Base-by-base conservation (phyloP, 805 yeast genomes). In the Saccharomyces paradoxus region DNA sequence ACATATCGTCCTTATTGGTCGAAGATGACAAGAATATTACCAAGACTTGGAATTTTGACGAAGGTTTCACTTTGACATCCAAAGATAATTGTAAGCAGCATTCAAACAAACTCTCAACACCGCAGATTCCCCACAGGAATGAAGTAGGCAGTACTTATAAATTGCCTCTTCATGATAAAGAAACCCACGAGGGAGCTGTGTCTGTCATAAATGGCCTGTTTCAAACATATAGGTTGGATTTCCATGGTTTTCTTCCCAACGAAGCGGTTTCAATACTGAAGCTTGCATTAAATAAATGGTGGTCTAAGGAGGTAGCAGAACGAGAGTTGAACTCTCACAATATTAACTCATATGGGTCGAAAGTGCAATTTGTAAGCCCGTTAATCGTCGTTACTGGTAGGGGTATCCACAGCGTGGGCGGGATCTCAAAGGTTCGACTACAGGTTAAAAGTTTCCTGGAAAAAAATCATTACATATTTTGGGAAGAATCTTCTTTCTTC, bases 341-440 rank as follows among this genome's bases (percentile, higher is more conserved):
- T 4, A 57, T 64, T 2, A 68, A 64, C 52, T 47, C 55, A 48
- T 37, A 37, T 7, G 73, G 77, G 1, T 55, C 70, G 0, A 67
- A 65, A 29, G 83, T 77, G 0, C 54, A 61, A 10, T 72, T 73
- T 63, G 74, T 79, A 0, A 71, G 67, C 0, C 78, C 80, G 0
- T 61, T 85, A 7, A 64, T 56, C 0, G 69, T 86, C 0, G 69
- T 86, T 12, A 84, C 92, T 0, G 92, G 94, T 0, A 69, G 88
- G 58, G 94, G 94, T 0, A 61, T 83, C 5, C 94, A 87, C 65
- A 83, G 88, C 49, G 72, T 64, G 1, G 81, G 79, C 4, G 88
- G 89, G 0, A 63, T 71, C 1, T 74, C 86, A 1, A 77, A 71
- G 55, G 74, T 86, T 17, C 74, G 75, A 55, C 66, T 57, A 1